phyloP scores from a whole-genome alignment of 2,329 filamentous ascomycete species.

The Aureobasidium namibiae region DNA sequence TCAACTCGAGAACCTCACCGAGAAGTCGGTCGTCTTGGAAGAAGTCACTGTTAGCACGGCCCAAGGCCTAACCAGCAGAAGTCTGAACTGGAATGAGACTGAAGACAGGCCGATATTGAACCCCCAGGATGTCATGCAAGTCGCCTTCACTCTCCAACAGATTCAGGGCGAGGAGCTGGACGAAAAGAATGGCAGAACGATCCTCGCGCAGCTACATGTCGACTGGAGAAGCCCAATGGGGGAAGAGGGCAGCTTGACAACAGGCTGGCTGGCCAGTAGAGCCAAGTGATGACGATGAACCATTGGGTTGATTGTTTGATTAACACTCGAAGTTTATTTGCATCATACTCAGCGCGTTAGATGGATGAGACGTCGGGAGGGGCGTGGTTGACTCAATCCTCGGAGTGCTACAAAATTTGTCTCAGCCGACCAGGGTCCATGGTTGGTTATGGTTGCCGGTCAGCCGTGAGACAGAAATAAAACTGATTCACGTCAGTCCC shows the following conservation, averaged over 20 bases:
- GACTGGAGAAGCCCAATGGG: conserved; percentile 89
- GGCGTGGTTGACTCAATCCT: conserved; percentile 1
- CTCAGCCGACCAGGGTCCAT: background rate
- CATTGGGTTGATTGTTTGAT: background rate
- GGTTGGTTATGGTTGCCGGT: background rate
- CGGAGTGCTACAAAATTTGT: conserved; percentile 4
- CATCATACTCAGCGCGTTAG: background rate
- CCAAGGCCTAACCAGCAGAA: conserved; percentile 21
- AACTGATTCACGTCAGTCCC: background rate
- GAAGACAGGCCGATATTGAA: conserved; percentile 40
- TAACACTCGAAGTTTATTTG: background rate
- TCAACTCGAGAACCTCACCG: conserved; percentile 89
- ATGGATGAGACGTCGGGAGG: conserved; percentile 4
- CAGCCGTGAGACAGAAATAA: conserved; percentile 5
- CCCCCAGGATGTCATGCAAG: conserved; percentile 56
- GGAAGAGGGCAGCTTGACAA: conserved; percentile 77
- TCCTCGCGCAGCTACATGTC: conserved; percentile 75
- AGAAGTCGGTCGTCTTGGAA: conserved; percentile 73
- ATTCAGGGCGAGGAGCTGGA: conserved; percentile 39
- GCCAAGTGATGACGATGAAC: background rate
- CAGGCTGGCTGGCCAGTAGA: conserved; percentile 53
- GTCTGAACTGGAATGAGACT: conserved; percentile 24
- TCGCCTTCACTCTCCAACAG: conserved; percentile 55
- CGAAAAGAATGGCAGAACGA: conserved; percentile 40
- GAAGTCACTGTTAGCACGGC: conserved; percentile 27